Percentiles rank a stretch among this genome's conserved stretches.
Conservation (phyloP, 176 grass and related monocot genomes). For the Juncus inflexus region DNA sequence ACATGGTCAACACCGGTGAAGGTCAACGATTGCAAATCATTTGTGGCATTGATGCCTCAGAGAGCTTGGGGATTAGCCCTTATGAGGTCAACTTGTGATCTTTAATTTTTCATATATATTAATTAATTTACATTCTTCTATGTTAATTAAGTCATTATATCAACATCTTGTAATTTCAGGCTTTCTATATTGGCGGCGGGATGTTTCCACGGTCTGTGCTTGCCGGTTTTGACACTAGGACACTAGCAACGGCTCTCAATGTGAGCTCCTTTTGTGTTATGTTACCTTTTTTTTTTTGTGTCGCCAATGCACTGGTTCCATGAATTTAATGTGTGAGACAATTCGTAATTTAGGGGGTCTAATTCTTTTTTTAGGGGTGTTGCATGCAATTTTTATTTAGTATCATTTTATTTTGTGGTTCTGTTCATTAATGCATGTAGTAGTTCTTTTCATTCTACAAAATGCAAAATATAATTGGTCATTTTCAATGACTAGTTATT, state of each 20-base stretch:
- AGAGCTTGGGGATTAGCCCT: conserved; percentile 49
- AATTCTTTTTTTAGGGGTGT: no score
- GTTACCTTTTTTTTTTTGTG: no score
- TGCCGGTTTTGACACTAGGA: conserved; percentile 47
- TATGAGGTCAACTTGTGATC: conserved; percentile 42
- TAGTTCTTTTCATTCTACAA: no score
- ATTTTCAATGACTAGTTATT: no score
- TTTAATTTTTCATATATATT: neutral
- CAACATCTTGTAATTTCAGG: conserved; percentile 28
- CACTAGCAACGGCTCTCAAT: conserved; percentile 61
- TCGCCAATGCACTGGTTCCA: neutral
- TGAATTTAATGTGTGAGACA: no score
- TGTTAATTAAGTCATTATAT: neutral
- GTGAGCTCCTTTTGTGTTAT: conserved; percentile 35
- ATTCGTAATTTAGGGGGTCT: no score
- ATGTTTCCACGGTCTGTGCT: conserved; percentile 38
- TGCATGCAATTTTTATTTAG: no score
- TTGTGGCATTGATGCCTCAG: conserved; percentile 75
- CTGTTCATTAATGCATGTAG: no score
- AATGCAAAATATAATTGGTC: no score
- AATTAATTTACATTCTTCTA: neutral
- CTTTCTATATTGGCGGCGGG: conserved; percentile 73
- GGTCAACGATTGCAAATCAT: conserved; percentile 74
- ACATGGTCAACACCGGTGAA: conserved; percentile 70
- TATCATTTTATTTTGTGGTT: no score